phyloP scores from a whole-genome alignment of 108 stramenopile species.

The Skeletonema menzelii region DNA sequence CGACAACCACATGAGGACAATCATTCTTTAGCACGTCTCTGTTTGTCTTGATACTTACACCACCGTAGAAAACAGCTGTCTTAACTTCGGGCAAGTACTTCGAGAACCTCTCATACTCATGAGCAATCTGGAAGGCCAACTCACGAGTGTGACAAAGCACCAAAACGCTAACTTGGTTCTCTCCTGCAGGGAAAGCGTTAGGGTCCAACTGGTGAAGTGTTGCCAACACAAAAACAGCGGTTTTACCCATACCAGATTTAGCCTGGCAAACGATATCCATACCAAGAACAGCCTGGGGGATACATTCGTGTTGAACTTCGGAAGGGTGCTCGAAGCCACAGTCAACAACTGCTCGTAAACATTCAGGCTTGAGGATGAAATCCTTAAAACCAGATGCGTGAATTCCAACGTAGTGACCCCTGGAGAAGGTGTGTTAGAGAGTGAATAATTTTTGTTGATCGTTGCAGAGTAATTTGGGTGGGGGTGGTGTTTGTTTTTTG shows the following conservation, averaged over 20 bases:
- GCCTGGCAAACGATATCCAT: slow-evolving; percentile 99
- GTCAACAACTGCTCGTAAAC: slow-evolving; percentile 97
- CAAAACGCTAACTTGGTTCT: slow-evolving; percentile 84
- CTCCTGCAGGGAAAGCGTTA: slow-evolving; percentile 59
- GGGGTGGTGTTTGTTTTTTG: slow-evolving; percentile 4
- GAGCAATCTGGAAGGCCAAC: slow-evolving; percentile 99
- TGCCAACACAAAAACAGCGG: slow-evolving; percentile 98
- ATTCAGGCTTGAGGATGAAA: slow-evolving; percentile 99
- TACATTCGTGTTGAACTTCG: slow-evolving; percentile 98
- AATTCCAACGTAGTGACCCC: slow-evolving; percentile 99
- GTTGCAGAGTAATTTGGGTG: slow-evolving; percentile 6
- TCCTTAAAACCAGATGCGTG: slow-evolving; percentile 99
- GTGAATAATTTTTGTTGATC: slow-evolving; percentile 27
- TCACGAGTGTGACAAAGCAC: slow-evolving; percentile 99
- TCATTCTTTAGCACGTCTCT: slow-evolving; percentile 92
- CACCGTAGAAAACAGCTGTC: slow-evolving; percentile 98
- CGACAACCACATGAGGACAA: slow-evolving; percentile 97
- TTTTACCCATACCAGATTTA: slow-evolving; percentile 99
- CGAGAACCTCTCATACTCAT: slow-evolving; percentile 99
- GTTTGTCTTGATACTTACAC: slow-evolving; percentile 88
- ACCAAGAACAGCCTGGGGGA: slow-evolving; percentile 99
- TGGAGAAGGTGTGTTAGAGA: slow-evolving; percentile 28
- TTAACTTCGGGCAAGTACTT: slow-evolving; percentile 98
- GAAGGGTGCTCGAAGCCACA: slow-evolving; percentile 99
- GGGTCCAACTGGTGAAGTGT: slow-evolving; percentile 96